Base-by-base conservation (phyloP, 306 rosid genomes). In the Prunus davidiana region DNA sequence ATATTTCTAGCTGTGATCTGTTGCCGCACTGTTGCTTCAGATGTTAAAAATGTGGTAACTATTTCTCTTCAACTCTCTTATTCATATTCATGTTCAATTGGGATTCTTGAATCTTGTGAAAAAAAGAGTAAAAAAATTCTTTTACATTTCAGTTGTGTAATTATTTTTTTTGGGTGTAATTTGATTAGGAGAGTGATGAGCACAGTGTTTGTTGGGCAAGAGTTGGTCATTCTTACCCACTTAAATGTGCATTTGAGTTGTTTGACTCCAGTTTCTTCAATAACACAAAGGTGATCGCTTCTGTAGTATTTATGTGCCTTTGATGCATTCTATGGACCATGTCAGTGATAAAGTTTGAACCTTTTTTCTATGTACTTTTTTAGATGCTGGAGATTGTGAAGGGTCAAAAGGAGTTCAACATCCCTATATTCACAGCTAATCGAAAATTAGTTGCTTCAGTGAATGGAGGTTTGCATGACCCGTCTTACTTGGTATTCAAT, bases 201-300 rank as follows among this genome's bases (percentile, higher is more conserved):
- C 78, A 76, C 25, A 14, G 70, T 77, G 75, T 64, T 20, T 27
- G 73, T 76, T 67, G 77, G 75, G 54, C 65, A 30, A 72, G 30
- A 66, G 78, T 49, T 32, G 64, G 57, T 69, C 19, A 62, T 34
- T 54, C 34, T 73, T 79, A 88, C n/a, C 70, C 88, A 73, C 76
- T 38, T 38, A 38, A 38, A 1, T 38, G 43, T 38, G 43, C 43
- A 7, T 58, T 58, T 58, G 66, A 61, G 9, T 27, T 27, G 8
- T 27, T 61, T 27, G 93, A 91, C 82, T 90, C 96, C 78, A 82
- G 74, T 81, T 89, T 91, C 82, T 89, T 89, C 88, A 71, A 66
- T 13, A 77, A 85, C 69, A 41, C 61, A 18, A 87, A 86, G 90
- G 96, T 90, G 32, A 38, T 7, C 9, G 9, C 43, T 38, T 38